These are phyloP conservation scores for Byssoonygena ceratinophila DNA, from an alignment of 2,329 filamentous ascomycete species.

Conservation along the genomic window DNA sequence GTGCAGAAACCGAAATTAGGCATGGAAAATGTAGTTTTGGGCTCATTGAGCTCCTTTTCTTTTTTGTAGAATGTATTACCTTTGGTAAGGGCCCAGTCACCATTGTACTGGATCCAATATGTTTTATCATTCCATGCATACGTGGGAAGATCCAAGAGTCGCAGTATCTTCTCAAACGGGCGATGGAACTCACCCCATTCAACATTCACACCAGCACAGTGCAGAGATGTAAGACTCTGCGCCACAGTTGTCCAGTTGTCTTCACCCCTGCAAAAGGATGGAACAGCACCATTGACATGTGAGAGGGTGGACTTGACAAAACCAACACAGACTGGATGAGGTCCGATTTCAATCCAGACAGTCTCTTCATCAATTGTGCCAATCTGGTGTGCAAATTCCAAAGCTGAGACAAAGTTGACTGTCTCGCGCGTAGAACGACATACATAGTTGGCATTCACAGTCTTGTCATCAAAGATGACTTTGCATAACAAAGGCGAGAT, in stretches of 20 bases:
- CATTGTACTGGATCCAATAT: slow-evolving; percentile 54
- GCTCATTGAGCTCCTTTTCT: slow-evolving; percentile 5
- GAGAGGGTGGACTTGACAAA: slow-evolving; percentile 58
- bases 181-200: slow-evolving; percentile 62
- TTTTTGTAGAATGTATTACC: slow-evolving; percentile 14
- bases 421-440: slow-evolving; percentile 55
- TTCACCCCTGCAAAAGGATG: slow-evolving; percentile 54
- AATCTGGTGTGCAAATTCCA: slow-evolving; percentile 49
- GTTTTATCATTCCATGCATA: slow-evolving; percentile 62
- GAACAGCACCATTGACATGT: slow-evolving; percentile 43
- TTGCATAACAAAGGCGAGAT: slow-evolving; percentile 58
- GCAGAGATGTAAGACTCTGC: slow-evolving; percentile 48
- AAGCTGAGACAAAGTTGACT: slow-evolving; percentile 57
- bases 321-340: slow-evolving; percentile 57
- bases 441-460: slow-evolving; percentile 53
- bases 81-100: slow-evolving; percentile 14
- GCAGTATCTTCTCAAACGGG: slow-evolving; percentile 48
- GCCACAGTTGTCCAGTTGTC: slow-evolving; percentile 55
- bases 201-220: slow-evolving; percentile 51
- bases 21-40: neutral
- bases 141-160: slow-evolving; percentile 54
- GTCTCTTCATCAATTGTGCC: slow-evolving; percentile 55
- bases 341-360: slow-evolving; percentile 63
- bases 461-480: slow-evolving; percentile 47
- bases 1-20: slow-evolving; percentile 8